phyloP scores from a whole-genome alignment of 2,329 filamentous ascomycete genomes.

The Xylariaceae sp. region DNA sequence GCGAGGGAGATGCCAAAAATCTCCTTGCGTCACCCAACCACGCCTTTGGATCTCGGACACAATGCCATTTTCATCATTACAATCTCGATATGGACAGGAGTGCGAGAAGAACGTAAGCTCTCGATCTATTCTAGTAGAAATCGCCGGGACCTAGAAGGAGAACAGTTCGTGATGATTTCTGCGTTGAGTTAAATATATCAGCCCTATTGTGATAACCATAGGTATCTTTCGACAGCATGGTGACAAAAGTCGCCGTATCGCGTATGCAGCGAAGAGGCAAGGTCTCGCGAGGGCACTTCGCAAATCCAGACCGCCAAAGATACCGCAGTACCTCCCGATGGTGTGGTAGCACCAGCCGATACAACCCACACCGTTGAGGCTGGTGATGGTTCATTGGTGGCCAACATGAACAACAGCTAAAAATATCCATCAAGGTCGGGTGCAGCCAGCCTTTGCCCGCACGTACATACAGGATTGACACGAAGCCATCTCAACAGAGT shows the following conservation, averaged over 20 bases:
- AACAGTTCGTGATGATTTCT: not conserved
- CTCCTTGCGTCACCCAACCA: no score
- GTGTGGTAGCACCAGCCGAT: not conserved
- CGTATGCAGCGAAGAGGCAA: no score
- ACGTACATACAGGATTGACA: not conserved
- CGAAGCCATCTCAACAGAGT: not conserved
- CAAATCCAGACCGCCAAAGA: no score
- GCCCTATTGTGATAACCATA: constrained; percentile 8
- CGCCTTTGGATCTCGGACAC: no score
- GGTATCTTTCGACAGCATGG: not conserved
- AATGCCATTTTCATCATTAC: no score
- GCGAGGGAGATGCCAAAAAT: no score
- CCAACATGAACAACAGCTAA: constrained; percentile 7
- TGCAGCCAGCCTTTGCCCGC: not conserved
- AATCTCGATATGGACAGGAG: no score
- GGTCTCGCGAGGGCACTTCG: no score
- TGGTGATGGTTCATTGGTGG: constrained; percentile 6
- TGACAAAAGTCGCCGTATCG: not conserved
- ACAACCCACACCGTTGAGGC: constrained; percentile 4
- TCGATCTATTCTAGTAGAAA: not conserved
- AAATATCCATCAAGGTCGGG: constrained; percentile 9
- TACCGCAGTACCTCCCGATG: no score
- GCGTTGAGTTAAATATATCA: constrained; percentile 12
- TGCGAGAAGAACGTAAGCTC: no score
- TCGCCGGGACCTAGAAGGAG: not conserved